Conservation (phyloP, 2,329 filamentous ascomycete genomes). For the Cytospora piceicola region DNA sequence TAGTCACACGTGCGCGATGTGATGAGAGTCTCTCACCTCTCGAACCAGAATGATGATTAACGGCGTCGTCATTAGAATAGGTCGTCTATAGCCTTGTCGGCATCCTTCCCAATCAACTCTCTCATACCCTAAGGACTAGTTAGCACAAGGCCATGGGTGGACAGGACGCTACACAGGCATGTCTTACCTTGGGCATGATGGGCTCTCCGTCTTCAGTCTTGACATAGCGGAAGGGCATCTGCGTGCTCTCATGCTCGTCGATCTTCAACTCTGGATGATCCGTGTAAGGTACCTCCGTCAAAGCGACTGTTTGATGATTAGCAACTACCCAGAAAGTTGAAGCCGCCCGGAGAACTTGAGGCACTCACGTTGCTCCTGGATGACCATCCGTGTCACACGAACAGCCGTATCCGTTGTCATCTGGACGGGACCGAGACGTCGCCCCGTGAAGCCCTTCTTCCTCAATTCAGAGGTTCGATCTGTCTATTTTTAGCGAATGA, state of each 20-base stretch:
- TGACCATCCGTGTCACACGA: conserved; percentile 86
- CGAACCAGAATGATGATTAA: background rate
- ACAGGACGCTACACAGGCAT: background rate
- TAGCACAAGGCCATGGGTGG: conserved; percentile 28
- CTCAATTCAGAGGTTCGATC: conserved; percentile 95
- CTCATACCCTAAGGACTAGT: conserved; percentile 77
- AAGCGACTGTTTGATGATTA: conserved; percentile 58
- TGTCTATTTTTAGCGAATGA: conserved; percentile 41
- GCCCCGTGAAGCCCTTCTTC: conserved; percentile 87
- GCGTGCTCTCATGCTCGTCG: conserved; percentile 87
- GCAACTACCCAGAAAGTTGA: background rate
- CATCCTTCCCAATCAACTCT: conserved; percentile 89
- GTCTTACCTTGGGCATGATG: conserved; percentile 84
- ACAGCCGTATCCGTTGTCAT: conserved; percentile 99
- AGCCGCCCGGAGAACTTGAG: background rate
- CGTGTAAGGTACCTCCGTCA: conserved; percentile 79
- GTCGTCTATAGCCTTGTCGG: conserved; percentile 88
- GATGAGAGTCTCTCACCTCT: background rate
- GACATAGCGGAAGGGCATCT: conserved; percentile 99
- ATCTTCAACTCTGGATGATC: conserved; percentile 90
- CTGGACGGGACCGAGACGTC: conserved; percentile 86
- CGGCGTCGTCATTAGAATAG: conserved; percentile 60
- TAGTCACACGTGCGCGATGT: background rate
- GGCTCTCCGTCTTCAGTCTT: conserved; percentile 73
- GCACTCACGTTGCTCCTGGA: conserved; percentile 75